These are phyloP conservation scores for Thymus quinquecostatus DNA, from an alignment of 257 asterid genomes.

Conservation along the genomic window DNA sequence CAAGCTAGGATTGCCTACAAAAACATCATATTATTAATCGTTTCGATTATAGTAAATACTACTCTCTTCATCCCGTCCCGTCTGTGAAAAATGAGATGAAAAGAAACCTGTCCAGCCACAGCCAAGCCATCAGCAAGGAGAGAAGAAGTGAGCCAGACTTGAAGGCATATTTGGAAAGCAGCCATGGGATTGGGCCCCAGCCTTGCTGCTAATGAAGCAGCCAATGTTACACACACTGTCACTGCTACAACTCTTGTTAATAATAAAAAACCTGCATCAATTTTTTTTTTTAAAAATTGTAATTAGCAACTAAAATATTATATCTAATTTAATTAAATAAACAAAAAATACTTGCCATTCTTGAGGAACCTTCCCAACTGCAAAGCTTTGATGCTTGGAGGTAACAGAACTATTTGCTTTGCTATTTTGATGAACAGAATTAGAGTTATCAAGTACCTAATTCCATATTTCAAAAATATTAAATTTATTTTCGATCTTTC, in stretches of 20 bases:
- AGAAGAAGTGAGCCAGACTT: conserved; percentile 90
- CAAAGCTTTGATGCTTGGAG: conserved; percentile 74
- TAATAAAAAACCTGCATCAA: conserved; percentile 52
- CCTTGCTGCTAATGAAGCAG: conserved; percentile 88
- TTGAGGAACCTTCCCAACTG: conserved; percentile 77
- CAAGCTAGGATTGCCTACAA: conserved; percentile 87
- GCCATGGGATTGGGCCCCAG: conserved; percentile 87
- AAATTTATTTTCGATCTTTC: too few species aligned
- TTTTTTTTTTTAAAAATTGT: too few species aligned
- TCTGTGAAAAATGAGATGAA: too few species aligned
- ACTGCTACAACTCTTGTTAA: conserved; percentile 81
- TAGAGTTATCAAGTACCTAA: conserved; percentile 71
- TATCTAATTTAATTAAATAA: too few species aligned
- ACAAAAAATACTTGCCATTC: conserved; percentile 50
- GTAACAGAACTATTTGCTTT: conserved; percentile 64
- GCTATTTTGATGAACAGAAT: conserved; percentile 65
- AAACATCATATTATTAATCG: too few species aligned
- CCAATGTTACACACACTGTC: conserved; percentile 82
- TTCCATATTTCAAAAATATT: too few species aligned
- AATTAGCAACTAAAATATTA: too few species aligned
- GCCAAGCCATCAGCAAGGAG: conserved; percentile 94
- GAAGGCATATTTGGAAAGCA: conserved; percentile 91
- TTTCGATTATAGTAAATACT: too few species aligned
- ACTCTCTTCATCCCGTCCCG: too few species aligned
- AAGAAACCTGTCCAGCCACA: conserved; percentile 85